Evolutionary conservation across 257 asterid species (phyloP), one percentile per base, ranked within the genome.

Genomic region (Knoxia roxburghii): DNA sequence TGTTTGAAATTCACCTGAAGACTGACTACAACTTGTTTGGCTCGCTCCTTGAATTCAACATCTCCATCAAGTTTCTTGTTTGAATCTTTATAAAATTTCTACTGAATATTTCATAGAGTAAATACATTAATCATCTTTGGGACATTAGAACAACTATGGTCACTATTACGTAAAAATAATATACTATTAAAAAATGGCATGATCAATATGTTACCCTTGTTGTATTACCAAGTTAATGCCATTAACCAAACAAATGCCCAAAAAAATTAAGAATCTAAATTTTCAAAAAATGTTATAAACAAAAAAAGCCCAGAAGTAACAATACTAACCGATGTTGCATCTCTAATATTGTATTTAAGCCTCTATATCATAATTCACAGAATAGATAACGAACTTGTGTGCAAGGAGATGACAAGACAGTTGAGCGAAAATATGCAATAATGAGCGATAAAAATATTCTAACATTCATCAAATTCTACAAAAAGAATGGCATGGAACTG

Each of bases 11-110:
- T 63, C 77, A 93, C 99, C 99, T 93, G 96, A 72, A 90, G 97
- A 84, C 94, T 83, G 76, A 93, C 97, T 6, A 93, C 99, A 6
- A 97, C 99, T 70, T 37, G 72, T 54, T 90, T 96, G 50, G 99
- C 99, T 79, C 74, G 85, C 83, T 85, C 95, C 82, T 89, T 93
- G 73, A 93, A 93, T 26, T 23, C 89, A 67, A 88, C 72, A 75
- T 93, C 99, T 24, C 55, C 68, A 50, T 93, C 97, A 80, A 93
- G 90, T 81, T 82, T 88, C 74, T 70, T 72, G 84, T 93, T 90
- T 6, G 99, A 93, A 18, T 89, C 95, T 84, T 93, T 93, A 55
- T 93, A 93, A 73, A 93, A 86, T 69, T 75, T 84, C 97, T 93
- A 80, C 69, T 77, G 65, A 33, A 6, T 26, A 37, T 46, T 50